Evolutionary conservation across 805 yeast species (phyloP), one percentile per base, ranked within the genome.

Genomic region (Suhomyces emberorum): DNA sequence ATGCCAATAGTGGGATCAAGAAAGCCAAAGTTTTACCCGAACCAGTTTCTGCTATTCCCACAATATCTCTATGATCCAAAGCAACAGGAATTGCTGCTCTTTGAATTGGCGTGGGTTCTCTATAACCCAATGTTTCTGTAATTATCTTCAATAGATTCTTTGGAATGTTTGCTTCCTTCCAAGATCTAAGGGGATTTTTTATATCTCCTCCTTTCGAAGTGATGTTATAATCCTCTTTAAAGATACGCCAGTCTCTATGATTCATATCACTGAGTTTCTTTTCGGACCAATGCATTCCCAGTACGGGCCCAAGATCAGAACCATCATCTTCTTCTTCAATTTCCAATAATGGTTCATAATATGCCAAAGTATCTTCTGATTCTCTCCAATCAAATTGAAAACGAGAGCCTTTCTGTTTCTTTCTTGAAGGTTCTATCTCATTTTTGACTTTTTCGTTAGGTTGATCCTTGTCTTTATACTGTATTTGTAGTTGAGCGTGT

Each of bases 41-140:
- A 9, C 98, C 98, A 0, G 98, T 91, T 47, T 88, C 88, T 0
- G 98, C 97, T n/a, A 89, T 75, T 10, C 96, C 98, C 15, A 89
- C 70, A 2, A 86, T 67, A 55, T 91, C 96, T 16, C 77, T 60
- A 3, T 72, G 64, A 0, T 64, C 55, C 15, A 81, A 49, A 0
- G 83, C 81, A 17, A 81, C 63, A 0, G 97, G 96, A 4, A 91
- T 77, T 0, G 96, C 74, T 0, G 95, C 93, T 43, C 96, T 64
- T 56, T 91, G 98, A 40, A 93, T 83, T 0, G 98, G 93, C 0
- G 97, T 85, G 3, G 98, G 98, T 7, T 75, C 76, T 1, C 47
- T 42, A 50, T 76, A 88, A 0, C 74, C 70, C 16, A 76, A 51
- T 4, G 62, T 51, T 2, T 43, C 34, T 3, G 25, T 24, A n/a